Percentiles rank a stretch among this genome's conserved stretches.
Evolutionary conservation across 768 basidiomycete genomes (phyloP).

Genomic region (Amanita molliuscula): DNA sequence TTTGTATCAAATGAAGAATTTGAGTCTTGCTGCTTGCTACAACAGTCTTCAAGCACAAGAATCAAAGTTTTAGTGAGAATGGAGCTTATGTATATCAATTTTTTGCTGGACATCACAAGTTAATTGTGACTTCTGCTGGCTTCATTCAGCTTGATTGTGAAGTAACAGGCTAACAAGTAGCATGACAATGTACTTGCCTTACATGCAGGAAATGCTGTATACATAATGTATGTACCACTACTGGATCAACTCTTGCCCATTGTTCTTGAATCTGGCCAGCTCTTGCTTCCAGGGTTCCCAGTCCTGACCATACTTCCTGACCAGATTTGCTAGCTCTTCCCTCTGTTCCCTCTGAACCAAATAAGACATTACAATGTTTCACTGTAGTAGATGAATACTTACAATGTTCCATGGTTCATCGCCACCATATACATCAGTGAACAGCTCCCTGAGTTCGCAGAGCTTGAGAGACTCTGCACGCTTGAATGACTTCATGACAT

Average conservation of each 20-base stretch:
- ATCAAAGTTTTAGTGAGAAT: too few relatives aligned
- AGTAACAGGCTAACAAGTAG: too few relatives aligned
- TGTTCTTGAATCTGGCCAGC: constrained; percentile 63
- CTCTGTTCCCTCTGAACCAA: constrained; percentile 65
- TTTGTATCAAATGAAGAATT: too few relatives aligned
- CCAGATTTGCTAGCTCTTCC: constrained; percentile 58
- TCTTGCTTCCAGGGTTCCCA: constrained; percentile 86
- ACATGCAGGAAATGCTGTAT: background rate
- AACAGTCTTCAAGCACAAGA: too few relatives aligned
- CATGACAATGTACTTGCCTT: too few relatives aligned
- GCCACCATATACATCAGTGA: constrained; percentile 82
- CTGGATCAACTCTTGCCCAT: constrained; percentile 47
- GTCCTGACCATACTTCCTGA: constrained; percentile 78
- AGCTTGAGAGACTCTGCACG: constrained; percentile 63
- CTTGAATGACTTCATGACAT: constrained; percentile 73
- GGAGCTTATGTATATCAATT: too few relatives aligned
- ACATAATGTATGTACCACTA: background rate
- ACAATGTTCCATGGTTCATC: constrained; percentile 81
- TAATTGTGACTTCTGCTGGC: too few relatives aligned
- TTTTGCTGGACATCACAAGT: too few relatives aligned
- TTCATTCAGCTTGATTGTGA: too few relatives aligned
- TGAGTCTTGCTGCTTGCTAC: too few relatives aligned
- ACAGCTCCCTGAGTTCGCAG: constrained; percentile 67
- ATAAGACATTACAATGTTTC: background rate
- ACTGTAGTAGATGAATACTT: constrained; percentile 20